These are phyloP conservation scores for Daucus carota DNA, from an alignment of 129 eudicot genomes.

Conservation along the genomic window DNA sequence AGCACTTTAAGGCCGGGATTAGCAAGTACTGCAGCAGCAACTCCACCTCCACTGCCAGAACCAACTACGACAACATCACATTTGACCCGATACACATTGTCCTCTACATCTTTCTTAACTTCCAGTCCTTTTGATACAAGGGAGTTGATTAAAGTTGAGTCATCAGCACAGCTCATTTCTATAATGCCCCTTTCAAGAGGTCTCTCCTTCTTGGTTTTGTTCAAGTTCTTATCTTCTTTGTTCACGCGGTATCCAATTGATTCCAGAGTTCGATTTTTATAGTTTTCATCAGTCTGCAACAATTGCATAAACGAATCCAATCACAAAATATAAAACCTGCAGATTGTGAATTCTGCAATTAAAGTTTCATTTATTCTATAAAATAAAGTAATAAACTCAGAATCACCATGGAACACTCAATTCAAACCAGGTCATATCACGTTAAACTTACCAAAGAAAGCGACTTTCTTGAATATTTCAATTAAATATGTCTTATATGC, in stretches of 20 bases:
- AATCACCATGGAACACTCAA: constrained; percentile 1
- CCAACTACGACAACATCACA: constrained; percentile 90
- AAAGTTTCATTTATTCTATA: not conserved
- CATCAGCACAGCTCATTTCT: constrained; percentile 42
- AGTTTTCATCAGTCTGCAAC: constrained; percentile 67
- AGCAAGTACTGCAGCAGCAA: constrained; percentile 83
- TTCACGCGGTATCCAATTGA: constrained; percentile 70
- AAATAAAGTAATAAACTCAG: not conserved
- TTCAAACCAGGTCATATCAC: not conserved
- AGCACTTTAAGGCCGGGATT: constrained; percentile 62
- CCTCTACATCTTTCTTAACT: constrained; percentile 28
- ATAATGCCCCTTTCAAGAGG: constrained; percentile 76
- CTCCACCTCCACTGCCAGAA: constrained; percentile 97
- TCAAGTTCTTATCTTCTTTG: constrained; percentile 11
- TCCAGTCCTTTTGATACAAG: constrained; percentile 52
- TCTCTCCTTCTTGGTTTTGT: constrained; percentile 31
- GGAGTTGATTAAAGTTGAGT: constrained; percentile 35
- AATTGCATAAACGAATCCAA: constrained; percentile 1
- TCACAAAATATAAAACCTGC: not conserved
- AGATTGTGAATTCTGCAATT: not conserved
- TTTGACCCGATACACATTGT: constrained; percentile 35
- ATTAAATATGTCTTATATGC: not conserved
- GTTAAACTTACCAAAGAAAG: not conserved
- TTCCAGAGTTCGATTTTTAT: constrained; percentile 60
- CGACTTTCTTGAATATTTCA: not conserved